phyloP scores from a whole-genome alignment of 192 early-diverging fungal species.

The Coemansia sp. region DNA sequence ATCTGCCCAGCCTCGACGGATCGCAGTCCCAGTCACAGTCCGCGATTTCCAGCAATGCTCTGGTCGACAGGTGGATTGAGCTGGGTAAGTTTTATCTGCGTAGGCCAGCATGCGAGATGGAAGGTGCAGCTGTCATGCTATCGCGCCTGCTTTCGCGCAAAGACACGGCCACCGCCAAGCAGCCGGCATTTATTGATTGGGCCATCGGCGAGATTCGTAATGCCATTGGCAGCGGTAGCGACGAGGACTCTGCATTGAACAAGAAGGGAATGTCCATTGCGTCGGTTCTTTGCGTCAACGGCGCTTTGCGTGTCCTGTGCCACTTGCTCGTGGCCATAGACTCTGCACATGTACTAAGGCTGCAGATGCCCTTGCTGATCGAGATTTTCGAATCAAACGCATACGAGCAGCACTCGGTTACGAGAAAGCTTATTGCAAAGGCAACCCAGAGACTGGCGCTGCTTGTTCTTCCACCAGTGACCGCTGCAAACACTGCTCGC shows the following conservation, averaged over 20 bases:
- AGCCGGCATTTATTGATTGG: slow-evolving; percentile 73
- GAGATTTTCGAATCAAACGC: slow-evolving; percentile 44
- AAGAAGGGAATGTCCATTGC: slow-evolving; percentile 22
- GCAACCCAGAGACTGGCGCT: slow-evolving; percentile 80
- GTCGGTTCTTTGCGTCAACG: slow-evolving; percentile 34
- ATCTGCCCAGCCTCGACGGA: slow-evolving; percentile 13
- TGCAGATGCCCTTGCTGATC: slow-evolving; percentile 21
- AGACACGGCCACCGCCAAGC: slow-evolving; percentile 63
- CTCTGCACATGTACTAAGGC: slow-evolving; percentile 11
- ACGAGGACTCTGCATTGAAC: not conserved
- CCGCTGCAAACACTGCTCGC: slow-evolving; percentile 58
- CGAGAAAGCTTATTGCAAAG: slow-evolving; percentile 80
- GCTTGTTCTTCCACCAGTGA: slow-evolving; percentile 67
- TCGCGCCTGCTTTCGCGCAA: slow-evolving; percentile 78
- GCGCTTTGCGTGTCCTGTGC: slow-evolving; percentile 44
- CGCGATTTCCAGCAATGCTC: slow-evolving; percentile 32
- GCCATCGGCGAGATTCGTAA: slow-evolving; percentile 39
- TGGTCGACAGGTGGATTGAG: slow-evolving; percentile 69
- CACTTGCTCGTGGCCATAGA: slow-evolving; percentile 44
- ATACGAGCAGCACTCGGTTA: slow-evolving; percentile 65
- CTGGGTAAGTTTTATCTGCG: slow-evolving; percentile 64
- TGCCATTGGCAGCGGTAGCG: slow-evolving; percentile 4
- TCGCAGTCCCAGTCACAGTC: not conserved
- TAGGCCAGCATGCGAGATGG: slow-evolving; percentile 81
- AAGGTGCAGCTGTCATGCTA: slow-evolving; percentile 79